These are phyloP conservation scores for Gonium pectorale DNA, from an alignment of 139 green algal genomes.

Conservation along the genomic window DNA sequence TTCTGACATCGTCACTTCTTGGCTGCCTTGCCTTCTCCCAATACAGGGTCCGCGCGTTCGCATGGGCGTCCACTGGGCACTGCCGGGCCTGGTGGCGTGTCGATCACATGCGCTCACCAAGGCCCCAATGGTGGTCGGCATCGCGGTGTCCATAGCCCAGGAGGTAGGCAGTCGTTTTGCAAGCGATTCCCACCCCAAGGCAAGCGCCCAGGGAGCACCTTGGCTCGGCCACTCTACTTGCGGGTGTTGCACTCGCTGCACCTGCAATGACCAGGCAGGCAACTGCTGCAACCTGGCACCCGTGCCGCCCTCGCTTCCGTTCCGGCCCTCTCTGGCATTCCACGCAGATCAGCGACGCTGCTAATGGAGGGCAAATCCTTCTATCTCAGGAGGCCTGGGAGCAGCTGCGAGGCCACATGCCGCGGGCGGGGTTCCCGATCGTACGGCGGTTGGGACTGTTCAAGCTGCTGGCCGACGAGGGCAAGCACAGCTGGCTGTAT, in stretches of 20 bases:
- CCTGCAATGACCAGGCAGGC: no score
- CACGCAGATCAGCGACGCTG: conserved; percentile 67
- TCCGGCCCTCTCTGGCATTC: no score
- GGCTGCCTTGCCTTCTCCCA: no score
- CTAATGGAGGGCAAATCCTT: conserved; percentile 80
- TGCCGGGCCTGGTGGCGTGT: conserved; percentile 74
- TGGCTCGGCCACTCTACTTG: no score
- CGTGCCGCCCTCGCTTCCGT: no score
- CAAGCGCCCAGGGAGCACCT: no score
- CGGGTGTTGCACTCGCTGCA: no score
- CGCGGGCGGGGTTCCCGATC: conserved; percentile 75
- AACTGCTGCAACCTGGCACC: no score
- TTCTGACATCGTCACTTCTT: no score
- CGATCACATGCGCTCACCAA: conserved; percentile 80
- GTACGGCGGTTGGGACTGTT: conserved; percentile 81
- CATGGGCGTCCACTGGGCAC: conserved; percentile 89
- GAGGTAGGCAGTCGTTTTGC: no score
- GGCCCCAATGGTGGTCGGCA: conserved; percentile 80
- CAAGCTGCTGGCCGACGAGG: conserved; percentile 52
- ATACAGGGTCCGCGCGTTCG: conserved; percentile 81
- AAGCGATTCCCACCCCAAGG: no score
- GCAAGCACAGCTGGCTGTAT: conserved; percentile 49
- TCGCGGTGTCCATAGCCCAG: conserved; percentile 71
- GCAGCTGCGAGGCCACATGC: conserved; percentile 74
- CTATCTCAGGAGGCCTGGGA: conserved; percentile 74